Base-by-base conservation (phyloP, 1,139 yeast genomes). In the Diutina neorugosa region DNA sequence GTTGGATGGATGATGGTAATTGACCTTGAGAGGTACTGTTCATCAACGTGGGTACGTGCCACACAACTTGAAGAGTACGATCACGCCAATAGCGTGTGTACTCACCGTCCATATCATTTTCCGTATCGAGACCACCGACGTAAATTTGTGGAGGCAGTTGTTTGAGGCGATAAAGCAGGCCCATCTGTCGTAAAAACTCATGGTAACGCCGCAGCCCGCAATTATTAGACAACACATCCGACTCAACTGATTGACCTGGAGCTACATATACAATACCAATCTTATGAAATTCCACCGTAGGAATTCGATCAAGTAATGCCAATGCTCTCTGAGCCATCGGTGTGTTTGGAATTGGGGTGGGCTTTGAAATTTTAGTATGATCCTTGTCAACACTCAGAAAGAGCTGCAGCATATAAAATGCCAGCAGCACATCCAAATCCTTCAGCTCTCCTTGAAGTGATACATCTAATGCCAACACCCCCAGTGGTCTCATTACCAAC, bases 11-110 rank as follows among this genome's bases (percentile, higher is more conserved):
- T 14, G 14, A 16, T 8, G 48, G 48, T 11, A 52, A 65, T 62
- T 1, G 86, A 84, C 46, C 51, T 52, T 40, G 57, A 57, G 25
- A 60, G 58, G 41, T 16, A 14, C 37, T 31, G 37, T 31, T 1
- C 96, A 89, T 89, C 77, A 89, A 68, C 0, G 96, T 86, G 1
- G 90, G 82, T 3, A 87, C 77, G 64, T 89, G 96, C 66, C 80
- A 89, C 9, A 87, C 77, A 52, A 88, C 69, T 62, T 87, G 96
- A 1, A 82, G 74, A 40, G 81, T 78, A 62, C 84, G 82, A 58
- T 85, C 87, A 53, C 78, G 74, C 90, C 93, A 86, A 53, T 81
- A 80, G 54, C 85, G 70, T 0, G 95, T 88, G 62, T 70, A 84
- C 56, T 84, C 82, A 4, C 96, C 96, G 68, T 87, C 96, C 27